phyloP scores from a whole-genome alignment of 148 eudicot genomes.

The Selenicereus undatus region DNA sequence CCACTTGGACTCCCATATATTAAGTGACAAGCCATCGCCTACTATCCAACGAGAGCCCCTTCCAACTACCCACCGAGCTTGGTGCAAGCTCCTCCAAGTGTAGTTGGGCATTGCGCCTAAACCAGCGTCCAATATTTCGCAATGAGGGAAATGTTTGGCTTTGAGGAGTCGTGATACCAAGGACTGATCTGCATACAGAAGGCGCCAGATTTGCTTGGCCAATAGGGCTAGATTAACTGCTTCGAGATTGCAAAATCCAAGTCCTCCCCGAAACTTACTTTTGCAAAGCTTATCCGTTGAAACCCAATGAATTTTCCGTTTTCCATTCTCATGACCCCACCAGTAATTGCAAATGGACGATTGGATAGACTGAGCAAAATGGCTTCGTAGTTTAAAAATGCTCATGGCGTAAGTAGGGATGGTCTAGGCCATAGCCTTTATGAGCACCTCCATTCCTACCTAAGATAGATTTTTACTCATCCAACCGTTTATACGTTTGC shows the following conservation, averaged over 20 bases:
- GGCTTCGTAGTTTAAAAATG: neutral
- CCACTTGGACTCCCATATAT: too few relatives aligned
- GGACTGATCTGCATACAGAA: neutral
- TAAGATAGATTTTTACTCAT: too few relatives aligned
- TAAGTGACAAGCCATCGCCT: too few relatives aligned
- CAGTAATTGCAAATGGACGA: neutral
- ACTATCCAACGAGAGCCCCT: too few relatives aligned
- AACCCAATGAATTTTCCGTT: neutral
- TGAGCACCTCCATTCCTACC: too few relatives aligned
- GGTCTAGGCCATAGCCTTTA: too few relatives aligned
- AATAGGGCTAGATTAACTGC: neutral
- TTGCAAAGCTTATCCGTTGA: neutral
- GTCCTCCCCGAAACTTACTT: neutral
- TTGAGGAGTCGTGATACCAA: neutral
- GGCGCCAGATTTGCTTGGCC: neutral
- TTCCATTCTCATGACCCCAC: neutral
- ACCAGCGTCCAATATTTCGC: too few relatives aligned
- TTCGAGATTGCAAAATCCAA: neutral
- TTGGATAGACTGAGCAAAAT: neutral
- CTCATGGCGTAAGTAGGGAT: constrained; percentile 10
- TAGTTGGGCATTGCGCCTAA: too few relatives aligned
- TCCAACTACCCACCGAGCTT: too few relatives aligned
- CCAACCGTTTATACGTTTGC: neutral
- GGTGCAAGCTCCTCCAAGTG: too few relatives aligned
- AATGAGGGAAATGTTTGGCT: neutral